Conservation (phyloP, 169 alveolate species). For the Eimeria brunetti region DNA sequence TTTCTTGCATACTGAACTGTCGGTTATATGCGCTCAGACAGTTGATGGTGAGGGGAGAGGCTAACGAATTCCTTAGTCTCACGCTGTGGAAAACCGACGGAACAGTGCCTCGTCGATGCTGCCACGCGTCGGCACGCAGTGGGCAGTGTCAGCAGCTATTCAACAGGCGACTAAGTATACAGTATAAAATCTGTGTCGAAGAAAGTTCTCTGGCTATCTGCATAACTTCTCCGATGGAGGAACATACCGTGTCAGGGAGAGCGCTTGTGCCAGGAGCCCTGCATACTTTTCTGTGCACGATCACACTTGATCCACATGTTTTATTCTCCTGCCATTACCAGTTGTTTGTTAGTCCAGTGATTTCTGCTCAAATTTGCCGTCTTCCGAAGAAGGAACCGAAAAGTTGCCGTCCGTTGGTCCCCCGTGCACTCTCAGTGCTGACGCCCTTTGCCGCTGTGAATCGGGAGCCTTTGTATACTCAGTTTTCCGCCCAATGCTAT, state of each 20-base stretch:
- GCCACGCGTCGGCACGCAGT: neutral
- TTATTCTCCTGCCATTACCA: neutral
- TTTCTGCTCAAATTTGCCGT: neutral
- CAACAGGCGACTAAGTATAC: neutral
- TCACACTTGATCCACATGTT: neutral
- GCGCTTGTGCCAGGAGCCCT: neutral
- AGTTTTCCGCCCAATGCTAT: neutral
- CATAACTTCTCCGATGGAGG: neutral
- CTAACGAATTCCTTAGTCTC: neutral
- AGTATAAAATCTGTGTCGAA: neutral
- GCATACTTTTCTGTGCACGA: neutral
- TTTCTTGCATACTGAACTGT: neutral
- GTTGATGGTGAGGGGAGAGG: neutral
- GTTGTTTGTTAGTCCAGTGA: neutral
- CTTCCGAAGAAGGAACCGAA: neutral
- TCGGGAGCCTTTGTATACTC: neutral
- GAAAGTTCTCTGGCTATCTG: neutral
- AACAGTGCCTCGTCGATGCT: neutral
- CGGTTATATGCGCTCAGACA: neutral
- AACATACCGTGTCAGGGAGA: neutral
- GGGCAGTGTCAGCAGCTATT: neutral
- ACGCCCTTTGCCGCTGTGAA: neutral
- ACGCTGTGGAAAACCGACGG: neutral
- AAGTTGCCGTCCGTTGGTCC: neutral
- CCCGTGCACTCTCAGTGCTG: neutral